These are phyloP conservation scores for Diplodia intermedia DNA, from an alignment of 2,329 filamentous ascomycete species.

Conservation along the genomic window DNA sequence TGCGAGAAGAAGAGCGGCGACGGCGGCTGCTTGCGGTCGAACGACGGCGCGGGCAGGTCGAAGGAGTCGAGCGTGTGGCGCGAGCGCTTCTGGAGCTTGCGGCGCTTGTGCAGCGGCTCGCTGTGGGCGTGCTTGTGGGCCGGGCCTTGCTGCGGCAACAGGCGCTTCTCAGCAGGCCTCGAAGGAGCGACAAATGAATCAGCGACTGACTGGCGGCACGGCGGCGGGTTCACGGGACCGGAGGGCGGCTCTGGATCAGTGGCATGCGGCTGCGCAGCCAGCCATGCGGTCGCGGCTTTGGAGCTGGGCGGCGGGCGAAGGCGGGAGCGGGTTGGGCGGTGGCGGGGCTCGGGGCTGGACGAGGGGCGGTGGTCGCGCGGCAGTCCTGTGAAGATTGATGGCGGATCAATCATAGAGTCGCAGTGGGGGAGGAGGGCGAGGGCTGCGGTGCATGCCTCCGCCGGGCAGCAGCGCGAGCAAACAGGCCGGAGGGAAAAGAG, in stretches of 20 bases:
- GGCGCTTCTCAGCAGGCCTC: slow-evolving; percentile 31
- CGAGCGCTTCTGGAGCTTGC: slow-evolving; percentile 40
- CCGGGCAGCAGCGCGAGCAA: background rate
- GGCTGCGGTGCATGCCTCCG: slow-evolving; percentile 13
- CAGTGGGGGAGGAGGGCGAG: background rate
- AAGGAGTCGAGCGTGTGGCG: slow-evolving; percentile 49
- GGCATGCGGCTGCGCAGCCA: slow-evolving; percentile 13
- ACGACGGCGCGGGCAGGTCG: slow-evolving; percentile 39
- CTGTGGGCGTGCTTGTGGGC: slow-evolving; percentile 18
- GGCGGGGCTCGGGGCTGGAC: slow-evolving; percentile 33
- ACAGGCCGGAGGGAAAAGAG: background rate
- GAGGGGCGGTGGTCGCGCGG: slow-evolving; percentile 33
- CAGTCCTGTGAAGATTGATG: slow-evolving; percentile 49
- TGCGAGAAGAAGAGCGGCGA: slow-evolving; percentile 63
- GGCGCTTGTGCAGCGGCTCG: slow-evolving; percentile 48
- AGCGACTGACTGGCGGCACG: slow-evolving; percentile 34
- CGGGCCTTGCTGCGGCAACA: background rate
- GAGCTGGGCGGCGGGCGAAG: background rate
- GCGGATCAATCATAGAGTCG: slow-evolving; percentile 40
- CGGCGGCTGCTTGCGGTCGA: slow-evolving; percentile 46
- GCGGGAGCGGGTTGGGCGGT: slow-evolving; percentile 36
- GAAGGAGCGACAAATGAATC: slow-evolving; percentile 33
- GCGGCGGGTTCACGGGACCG: slow-evolving; percentile 24
- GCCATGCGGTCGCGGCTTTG: slow-evolving; percentile 12
- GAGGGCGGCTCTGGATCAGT: slow-evolving; percentile 35